These are phyloP conservation scores for Peterozyma xylosa DNA, from an alignment of 805 yeast genomes.

Conservation along the genomic window DNA sequence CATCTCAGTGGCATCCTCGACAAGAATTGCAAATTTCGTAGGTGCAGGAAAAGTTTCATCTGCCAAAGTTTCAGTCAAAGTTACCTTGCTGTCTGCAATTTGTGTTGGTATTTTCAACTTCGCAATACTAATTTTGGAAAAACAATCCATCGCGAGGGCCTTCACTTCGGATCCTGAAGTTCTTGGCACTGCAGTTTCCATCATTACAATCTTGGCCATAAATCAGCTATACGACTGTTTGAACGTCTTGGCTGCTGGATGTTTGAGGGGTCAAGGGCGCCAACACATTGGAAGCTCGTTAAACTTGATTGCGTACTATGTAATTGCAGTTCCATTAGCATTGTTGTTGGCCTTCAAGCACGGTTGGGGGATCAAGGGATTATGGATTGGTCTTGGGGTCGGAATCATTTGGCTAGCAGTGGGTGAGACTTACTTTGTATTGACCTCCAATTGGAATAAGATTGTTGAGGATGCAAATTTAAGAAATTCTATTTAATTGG, in stretches of 20 bases:
- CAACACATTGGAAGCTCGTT: conserved; percentile 44
- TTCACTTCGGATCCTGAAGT: not conserved
- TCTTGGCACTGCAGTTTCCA: conserved; percentile 16
- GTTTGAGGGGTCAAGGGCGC: conserved; percentile 48
- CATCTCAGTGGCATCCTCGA: conserved; percentile 65
- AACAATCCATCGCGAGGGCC: not conserved
- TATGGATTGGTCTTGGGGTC: conserved; percentile 39
- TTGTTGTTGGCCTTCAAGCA: conserved; percentile 33
- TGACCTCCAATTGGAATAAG: conserved; percentile 44
- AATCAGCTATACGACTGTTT: conserved; percentile 43
- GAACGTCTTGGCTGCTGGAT: conserved; percentile 37
- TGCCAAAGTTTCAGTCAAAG: conserved; percentile 18
- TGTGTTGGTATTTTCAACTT: conserved; percentile 17
- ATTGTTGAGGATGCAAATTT: conserved; percentile 29
- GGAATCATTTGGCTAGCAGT: conserved; percentile 33
- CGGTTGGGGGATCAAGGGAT: conserved; percentile 31
- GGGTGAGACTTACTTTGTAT: conserved; percentile 32
- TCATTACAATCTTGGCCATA: conserved; percentile 38
- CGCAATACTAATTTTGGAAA: not conserved
- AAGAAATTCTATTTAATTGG: conserved; percentile 14
- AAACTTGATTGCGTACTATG: conserved; percentile 37
- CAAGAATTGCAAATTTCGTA: conserved; percentile 68
- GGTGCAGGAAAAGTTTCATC: conserved; percentile 42
- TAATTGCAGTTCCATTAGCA: conserved; percentile 42
- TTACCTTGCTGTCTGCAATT: conserved; percentile 18